Base-by-base conservation (phyloP, 2,329 filamentous ascomycete species). In the Venturia pyrina region DNA sequence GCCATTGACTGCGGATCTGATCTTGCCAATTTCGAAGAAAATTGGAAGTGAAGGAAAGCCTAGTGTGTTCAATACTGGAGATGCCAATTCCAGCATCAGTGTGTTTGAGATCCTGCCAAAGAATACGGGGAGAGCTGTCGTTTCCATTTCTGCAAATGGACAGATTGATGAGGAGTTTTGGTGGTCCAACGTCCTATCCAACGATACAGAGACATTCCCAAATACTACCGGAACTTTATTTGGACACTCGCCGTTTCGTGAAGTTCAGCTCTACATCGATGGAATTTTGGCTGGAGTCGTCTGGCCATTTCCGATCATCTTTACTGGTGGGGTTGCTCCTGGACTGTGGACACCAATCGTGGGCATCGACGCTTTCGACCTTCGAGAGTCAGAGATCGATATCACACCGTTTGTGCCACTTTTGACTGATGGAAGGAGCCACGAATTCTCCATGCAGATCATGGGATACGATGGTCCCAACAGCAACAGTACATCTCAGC, bases 271-370 rank as follows among this genome's bases (percentile, higher is more conserved):
- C 0, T 79, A 84, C 56, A 89, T 96, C 64, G 90, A 96, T 71
- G 89, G 84, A 0, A 77, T 82, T 21, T 75, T 93, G 28, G 89
- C 89, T 1, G 91, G 90, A 1, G 85, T 92, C 1, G 83, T 86
- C 41, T 95, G 89, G 89, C 91, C 91, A 0, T 93, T 90, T 70
- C 90, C 90, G 0, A 82, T 91, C 21, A 87, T 96, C 62, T 93
- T 93, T 70, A 93, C 91, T 0, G 91, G 91, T 2, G 90, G 90
- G 1, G 81, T 96, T 6, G 87, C 89, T 0, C 90, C 90, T 5
- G 85, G 86, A 0, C 82, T 95, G 48, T 91, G 92, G 83, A 81
- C 89, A 7, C 91, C 91, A 0, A 82, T 95, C 65, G 90, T 90
- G 2, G 90, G 90, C 0, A 85, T 89, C 24, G 87, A 95, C 71